Evolutionary conservation across 148 eudicot genomes (phyloP).

Genomic region (Chenopodium berlandieri): DNA sequence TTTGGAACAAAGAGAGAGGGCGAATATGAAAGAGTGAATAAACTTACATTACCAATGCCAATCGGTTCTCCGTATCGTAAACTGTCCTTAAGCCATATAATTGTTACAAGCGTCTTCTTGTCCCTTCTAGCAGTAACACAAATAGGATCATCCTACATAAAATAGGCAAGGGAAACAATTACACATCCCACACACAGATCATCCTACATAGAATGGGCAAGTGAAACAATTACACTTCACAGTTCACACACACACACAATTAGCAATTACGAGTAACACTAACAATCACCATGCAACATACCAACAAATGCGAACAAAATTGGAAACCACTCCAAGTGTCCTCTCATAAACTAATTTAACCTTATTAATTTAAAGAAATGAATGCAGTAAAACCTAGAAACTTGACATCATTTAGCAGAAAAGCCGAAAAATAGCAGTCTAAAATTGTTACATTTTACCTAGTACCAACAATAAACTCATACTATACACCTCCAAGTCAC

Average conservation of each 20-base stretch:
- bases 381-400: neutral
- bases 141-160: slow-evolving; percentile 77
- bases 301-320: neutral
- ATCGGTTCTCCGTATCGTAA: slow-evolving; percentile 51
- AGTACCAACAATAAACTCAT: neutral
- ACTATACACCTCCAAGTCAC: too few species aligned
- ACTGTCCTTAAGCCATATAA: slow-evolving; percentile 73
- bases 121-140: slow-evolving; percentile 74
- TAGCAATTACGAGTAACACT: neutral
- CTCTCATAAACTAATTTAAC: neutral
- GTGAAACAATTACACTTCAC: neutral
- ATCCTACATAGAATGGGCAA: slow-evolving; percentile 44
- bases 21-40: neutral
- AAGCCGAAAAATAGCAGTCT: neutral
- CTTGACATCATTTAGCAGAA: neutral
- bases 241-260: too few species aligned
- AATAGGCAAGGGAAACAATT: neutral
- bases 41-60: slow-evolving; percentile 53
- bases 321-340: neutral
- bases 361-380: neutral
- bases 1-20: neutral
- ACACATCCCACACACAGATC: slow-evolving; percentile 32
- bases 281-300: neutral
- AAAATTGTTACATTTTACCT: neutral
- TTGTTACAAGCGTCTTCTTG: slow-evolving; percentile 59